phyloP scores from a whole-genome alignment of 1,139 yeast species.

The Suhomyces chickasaworum region DNA sequence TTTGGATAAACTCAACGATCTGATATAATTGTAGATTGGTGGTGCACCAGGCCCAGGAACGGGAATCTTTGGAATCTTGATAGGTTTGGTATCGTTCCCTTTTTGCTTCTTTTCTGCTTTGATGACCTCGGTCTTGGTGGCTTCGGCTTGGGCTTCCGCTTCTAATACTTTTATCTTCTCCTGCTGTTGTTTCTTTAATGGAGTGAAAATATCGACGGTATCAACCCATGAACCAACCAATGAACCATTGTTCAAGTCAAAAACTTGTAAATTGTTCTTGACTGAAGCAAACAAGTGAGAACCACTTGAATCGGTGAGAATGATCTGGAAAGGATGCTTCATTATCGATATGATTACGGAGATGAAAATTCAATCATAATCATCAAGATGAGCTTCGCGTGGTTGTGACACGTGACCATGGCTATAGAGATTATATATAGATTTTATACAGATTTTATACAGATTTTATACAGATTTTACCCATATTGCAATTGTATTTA shows the following conservation, averaged over 20 bases:
- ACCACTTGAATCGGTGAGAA: constrained; percentile 46
- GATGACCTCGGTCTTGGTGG: constrained; percentile 19
- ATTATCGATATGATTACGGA: constrained; percentile 23
- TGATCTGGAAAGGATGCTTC: constrained; percentile 72
- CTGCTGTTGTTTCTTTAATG: constrained; percentile 47
- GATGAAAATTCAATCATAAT: constrained; percentile 5
- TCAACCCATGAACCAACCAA: constrained; percentile 61
- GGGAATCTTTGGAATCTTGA: constrained; percentile 56
- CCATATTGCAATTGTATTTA: background rate
- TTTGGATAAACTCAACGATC: constrained; percentile 56
- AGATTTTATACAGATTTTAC: no score
- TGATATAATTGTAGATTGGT: constrained; percentile 61
- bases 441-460: no score
- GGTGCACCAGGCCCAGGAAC: constrained; percentile 72
- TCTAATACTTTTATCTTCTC: constrained; percentile 34
- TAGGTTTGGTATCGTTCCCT: constrained; percentile 27
- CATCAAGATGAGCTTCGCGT: background rate
- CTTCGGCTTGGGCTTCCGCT: no score
- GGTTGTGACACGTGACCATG: background rate
- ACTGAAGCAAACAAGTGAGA: constrained; percentile 55
- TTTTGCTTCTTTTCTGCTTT: constrained; percentile 30
- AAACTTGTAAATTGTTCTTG: constrained; percentile 58
- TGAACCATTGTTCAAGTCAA: constrained; percentile 34
- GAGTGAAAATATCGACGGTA: constrained; percentile 44
- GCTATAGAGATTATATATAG: no score